phyloP scores from a whole-genome alignment of 305 asterid genomes.

The Fraxinus velutina region DNA sequence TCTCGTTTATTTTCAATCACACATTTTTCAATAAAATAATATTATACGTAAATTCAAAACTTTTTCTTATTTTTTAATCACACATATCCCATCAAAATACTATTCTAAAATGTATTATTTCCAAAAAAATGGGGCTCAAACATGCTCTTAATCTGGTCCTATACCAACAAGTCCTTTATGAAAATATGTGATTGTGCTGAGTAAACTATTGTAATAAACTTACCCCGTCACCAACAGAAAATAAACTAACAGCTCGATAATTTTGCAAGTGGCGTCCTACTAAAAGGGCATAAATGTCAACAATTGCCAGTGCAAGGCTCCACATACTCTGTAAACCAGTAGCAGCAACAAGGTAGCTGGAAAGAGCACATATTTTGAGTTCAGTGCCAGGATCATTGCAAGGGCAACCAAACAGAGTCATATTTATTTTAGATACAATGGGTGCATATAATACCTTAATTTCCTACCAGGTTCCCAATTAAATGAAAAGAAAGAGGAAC shows the following conservation, averaged over 20 bases:
- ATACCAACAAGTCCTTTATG: background rate
- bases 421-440: background rate
- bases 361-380: background rate
- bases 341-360: slow-evolving; percentile 96
- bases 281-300: slow-evolving; percentile 81
- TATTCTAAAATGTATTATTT: too few relatives aligned
- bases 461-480: background rate
- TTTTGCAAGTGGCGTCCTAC: slow-evolving; percentile 85
- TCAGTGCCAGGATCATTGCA: background rate
- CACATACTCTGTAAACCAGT: slow-evolving; percentile 86
- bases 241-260: slow-evolving; percentile 61
- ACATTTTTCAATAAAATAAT: too few relatives aligned
- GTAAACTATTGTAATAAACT: slow-evolving; percentile 30
- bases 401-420: background rate
- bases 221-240: slow-evolving; percentile 98
- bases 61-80: too few relatives aligned
- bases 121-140: too few relatives aligned
- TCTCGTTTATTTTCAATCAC: too few relatives aligned
- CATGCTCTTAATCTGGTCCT: background rate
- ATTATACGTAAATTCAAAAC: too few relatives aligned
- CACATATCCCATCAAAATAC: too few relatives aligned
- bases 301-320: slow-evolving; percentile 75
- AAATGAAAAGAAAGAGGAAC: background rate
- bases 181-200: background rate
- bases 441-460: background rate